These are phyloP conservation scores for Verbascum thapsus DNA, from an alignment of 257 asterid species.

Conservation along the genomic window DNA sequence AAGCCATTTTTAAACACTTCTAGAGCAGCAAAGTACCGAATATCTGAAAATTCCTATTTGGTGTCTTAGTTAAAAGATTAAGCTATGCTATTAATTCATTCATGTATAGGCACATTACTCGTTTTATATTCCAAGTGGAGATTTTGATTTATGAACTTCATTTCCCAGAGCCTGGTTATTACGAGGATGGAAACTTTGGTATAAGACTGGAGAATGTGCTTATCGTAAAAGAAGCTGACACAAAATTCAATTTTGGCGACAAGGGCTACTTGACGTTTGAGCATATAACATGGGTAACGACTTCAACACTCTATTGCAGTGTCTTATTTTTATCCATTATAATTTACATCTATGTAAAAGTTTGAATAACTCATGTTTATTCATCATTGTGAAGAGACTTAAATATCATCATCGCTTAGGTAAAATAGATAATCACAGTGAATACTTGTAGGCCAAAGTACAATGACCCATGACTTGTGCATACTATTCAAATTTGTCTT, in stretches of 20 bases:
- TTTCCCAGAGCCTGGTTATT: constrained; percentile 91
- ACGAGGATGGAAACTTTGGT: constrained; percentile 96
- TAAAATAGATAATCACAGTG: no score
- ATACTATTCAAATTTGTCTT: no score
- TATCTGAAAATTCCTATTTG: neutral
- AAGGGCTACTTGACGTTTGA: constrained; percentile 80
- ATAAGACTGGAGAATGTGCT: constrained; percentile 95
- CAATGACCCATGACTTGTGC: no score
- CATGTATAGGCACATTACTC: neutral
- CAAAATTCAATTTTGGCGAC: constrained; percentile 87
- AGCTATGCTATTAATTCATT: neutral
- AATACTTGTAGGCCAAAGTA: no score
- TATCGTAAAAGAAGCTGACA: constrained; percentile 74
- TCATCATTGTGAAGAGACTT: no score
- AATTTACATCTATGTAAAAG: no score
- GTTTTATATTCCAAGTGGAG: constrained; percentile 21
- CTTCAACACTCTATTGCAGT: constrained; percentile 27
- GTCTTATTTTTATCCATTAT: neutral
- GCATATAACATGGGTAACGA: constrained; percentile 89
- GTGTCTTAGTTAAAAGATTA: neutral
- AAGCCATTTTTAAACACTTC: neutral
- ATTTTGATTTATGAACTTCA: constrained; percentile 21
- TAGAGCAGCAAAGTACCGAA: neutral
- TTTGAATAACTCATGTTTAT: no score
- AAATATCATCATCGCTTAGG: no score